Conservation (phyloP, 1,284 basidiomycete genomes). For the Termitomyces sp. region DNA sequence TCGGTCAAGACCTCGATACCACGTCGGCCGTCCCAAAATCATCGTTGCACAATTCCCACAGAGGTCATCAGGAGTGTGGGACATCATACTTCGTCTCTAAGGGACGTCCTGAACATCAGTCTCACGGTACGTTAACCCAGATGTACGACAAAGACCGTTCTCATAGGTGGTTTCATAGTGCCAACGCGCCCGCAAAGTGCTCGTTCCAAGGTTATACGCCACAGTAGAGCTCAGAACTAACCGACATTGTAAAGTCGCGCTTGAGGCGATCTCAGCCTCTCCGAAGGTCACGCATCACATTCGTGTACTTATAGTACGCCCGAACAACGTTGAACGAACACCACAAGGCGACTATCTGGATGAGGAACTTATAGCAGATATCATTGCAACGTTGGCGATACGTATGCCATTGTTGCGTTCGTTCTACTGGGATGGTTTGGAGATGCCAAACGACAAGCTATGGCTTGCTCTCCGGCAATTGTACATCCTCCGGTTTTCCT, state of each 20-base stretch:
- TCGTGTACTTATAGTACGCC: constrained; percentile 39
- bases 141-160: constrained; percentile 3
- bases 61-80: constrained; percentile 49
- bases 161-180: constrained; percentile 18
- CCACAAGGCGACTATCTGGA: constrained; percentile 26
- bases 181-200: constrained; percentile 31
- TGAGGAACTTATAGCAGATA: constrained; percentile 27
- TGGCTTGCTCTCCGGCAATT: constrained; percentile 45
- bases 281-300: constrained; percentile 47
- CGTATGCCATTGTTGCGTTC: constrained; percentile 40
- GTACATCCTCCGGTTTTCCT: constrained; percentile 26
- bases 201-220: constrained; percentile 43
- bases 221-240: constrained; percentile 33
- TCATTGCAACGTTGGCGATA: constrained; percentile 31
- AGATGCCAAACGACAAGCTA: constrained; percentile 46
- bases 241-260: constrained; percentile 38
- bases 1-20: constrained; percentile 4
- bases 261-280: constrained; percentile 37
- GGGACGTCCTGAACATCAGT: constrained; percentile 43
- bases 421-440: constrained; percentile 56
- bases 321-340: constrained; percentile 34
- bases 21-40: not conserved
- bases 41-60: constrained; percentile 30
- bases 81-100: constrained; percentile 30
- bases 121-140: constrained; percentile 34